phyloP scores from a whole-genome alignment of 1,284 basidiomycete species.

The Boletus semigastroideus region DNA sequence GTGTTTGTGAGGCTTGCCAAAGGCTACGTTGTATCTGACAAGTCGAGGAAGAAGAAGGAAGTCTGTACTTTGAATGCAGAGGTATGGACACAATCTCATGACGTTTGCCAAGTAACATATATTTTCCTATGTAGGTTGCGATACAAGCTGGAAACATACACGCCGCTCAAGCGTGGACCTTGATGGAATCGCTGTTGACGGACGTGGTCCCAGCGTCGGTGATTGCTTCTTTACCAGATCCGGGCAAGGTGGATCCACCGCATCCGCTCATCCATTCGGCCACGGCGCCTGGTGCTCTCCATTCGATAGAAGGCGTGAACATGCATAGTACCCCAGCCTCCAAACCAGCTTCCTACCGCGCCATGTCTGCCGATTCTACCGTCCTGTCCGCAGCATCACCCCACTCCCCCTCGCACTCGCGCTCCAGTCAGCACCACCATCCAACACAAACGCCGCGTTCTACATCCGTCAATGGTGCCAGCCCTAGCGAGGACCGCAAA shows the following conservation, averaged over 20 bases:
- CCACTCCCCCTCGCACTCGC: slow-evolving; percentile 29
- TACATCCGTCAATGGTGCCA: slow-evolving; percentile 11
- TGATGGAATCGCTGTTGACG: slow-evolving; percentile 59
- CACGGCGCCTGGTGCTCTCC: slow-evolving; percentile 45
- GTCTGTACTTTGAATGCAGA: slow-evolving; percentile 51
- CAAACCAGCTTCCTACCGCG: slow-evolving; percentile 25
- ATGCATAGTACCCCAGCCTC: slow-evolving; percentile 13
- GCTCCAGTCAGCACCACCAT: slow-evolving; percentile 7
- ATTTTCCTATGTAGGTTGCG: slow-evolving; percentile 48
- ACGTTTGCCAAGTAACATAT: not conserved
- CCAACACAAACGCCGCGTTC: slow-evolving; percentile 14
- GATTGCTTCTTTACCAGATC: slow-evolving; percentile 27
- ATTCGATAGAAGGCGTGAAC: slow-evolving; percentile 24
- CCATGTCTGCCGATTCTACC: slow-evolving; percentile 28
- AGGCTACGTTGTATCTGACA: slow-evolving; percentile 62
- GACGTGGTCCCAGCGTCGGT: slow-evolving; percentile 42
- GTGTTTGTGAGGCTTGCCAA: slow-evolving; percentile 64
- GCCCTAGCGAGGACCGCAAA: slow-evolving; percentile 21
- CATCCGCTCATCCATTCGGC: slow-evolving; percentile 38
- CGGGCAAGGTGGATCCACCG: slow-evolving; percentile 18
- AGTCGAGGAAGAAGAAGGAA: slow-evolving; percentile 41
- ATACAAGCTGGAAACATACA: slow-evolving; percentile 57
- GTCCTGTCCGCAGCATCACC: slow-evolving; percentile 4
- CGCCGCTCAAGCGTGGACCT: slow-evolving; percentile 68
- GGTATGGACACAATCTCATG: slow-evolving; percentile 33